A percentile compares a stretch with the other conserved stretches of the same genome.
Evolutionary conservation across 345 rosid genomes (phyloP).

Genomic region (Corchorus olitorius): DNA sequence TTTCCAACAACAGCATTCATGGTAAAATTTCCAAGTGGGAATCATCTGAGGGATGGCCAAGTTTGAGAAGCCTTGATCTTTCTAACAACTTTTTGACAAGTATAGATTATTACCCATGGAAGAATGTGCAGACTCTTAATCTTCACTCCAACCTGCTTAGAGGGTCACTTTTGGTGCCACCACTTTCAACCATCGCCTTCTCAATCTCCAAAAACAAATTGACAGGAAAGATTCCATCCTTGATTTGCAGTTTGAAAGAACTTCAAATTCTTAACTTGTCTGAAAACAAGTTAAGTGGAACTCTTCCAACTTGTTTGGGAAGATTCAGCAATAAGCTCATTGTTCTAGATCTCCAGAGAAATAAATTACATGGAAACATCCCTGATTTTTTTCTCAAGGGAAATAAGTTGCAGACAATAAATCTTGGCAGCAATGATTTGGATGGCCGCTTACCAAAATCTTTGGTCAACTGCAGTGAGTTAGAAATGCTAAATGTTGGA

Average conservation of each 20-base stretch:
- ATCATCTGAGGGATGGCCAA: neutral
- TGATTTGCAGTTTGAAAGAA: slow-evolving; percentile 8
- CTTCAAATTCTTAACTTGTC: neutral
- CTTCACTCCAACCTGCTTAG: slow-evolving; percentile 10
- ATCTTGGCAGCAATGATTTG: neutral
- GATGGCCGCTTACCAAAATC: slow-evolving; percentile 17
- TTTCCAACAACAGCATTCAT: neutral
- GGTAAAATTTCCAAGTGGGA: neutral
- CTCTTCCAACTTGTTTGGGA: too few species aligned
- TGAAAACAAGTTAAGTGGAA: too few species aligned
- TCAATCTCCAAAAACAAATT: slow-evolving; percentile 11
- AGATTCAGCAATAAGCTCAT: too few species aligned
- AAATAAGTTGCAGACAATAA: neutral
- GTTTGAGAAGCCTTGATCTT: neutral
- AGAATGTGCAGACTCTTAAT: neutral
- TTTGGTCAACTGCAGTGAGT: slow-evolving; percentile 9
- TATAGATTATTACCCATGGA: neutral
- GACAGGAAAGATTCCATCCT: slow-evolving; percentile 12
- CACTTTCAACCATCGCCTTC: neutral
- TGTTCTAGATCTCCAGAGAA: slow-evolving; percentile 16
- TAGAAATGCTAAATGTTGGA: slow-evolving; percentile 3
- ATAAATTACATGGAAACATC: slow-evolving; percentile 25
- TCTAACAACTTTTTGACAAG: neutral
- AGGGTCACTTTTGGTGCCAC: slow-evolving; percentile 13
- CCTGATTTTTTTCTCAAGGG: neutral